Percentiles rank a stretch among this genome's conserved stretches.
Evolutionary conservation across 2,329 filamentous ascomycete species (phyloP).

Genomic region (Cordyceps cateniannulata): DNA sequence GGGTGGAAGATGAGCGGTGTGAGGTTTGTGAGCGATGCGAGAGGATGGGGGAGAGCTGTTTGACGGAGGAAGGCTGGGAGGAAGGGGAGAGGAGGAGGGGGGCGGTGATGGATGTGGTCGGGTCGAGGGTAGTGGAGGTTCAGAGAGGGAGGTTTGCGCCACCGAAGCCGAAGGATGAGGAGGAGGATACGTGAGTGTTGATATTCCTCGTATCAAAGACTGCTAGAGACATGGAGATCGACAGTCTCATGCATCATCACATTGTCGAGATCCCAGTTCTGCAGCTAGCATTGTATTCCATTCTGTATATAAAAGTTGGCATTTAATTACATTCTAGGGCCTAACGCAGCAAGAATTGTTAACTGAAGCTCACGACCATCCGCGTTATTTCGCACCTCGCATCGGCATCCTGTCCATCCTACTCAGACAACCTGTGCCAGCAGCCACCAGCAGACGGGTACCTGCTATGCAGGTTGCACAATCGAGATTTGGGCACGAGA

Average conservation of each 20-base stretch:
- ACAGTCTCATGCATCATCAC: no score
- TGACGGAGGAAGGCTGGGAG: not conserved
- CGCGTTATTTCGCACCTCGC: not conserved
- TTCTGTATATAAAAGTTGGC: no score
- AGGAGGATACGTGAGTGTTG: no score
- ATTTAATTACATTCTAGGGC: no score
- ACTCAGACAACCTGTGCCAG: not conserved
- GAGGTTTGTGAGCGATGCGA: not conserved
- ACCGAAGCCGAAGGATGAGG: not conserved
- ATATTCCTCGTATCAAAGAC: no score
- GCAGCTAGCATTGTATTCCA: no score
- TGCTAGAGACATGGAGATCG: no score
- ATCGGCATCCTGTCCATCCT: slow-evolving; percentile 1
- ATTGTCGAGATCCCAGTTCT: no score
- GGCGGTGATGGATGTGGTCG: not conserved
- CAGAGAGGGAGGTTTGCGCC: not conserved
- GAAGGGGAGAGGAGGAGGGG: not conserved
- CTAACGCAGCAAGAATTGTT: no score
- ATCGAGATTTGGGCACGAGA: not conserved
- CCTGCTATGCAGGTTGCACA: not conserved
- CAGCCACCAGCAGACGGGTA: not conserved
- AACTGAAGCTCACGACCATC: not conserved
- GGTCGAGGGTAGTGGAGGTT: not conserved
- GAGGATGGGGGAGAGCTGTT: not conserved
- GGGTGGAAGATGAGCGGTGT: not conserved